These are phyloP conservation scores for Mesotaenium endlicherianum DNA, from an alignment of 139 green algal species.

Conservation along the genomic window DNA sequence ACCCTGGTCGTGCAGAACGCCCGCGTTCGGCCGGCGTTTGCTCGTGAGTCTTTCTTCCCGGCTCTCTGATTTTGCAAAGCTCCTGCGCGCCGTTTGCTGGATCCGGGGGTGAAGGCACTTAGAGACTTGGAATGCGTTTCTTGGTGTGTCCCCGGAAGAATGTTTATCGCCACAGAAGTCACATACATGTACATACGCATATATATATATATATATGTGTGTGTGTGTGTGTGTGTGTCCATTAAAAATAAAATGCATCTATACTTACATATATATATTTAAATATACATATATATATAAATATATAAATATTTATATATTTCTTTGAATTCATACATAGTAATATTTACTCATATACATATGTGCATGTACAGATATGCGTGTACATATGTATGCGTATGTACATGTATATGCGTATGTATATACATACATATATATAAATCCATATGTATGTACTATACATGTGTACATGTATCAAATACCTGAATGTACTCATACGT, in stretches of 20 bases:
- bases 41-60: too few species aligned
- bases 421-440: conserved; percentile 8
- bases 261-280: conserved; percentile 5
- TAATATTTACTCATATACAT: conserved; percentile 2
- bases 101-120: too few species aligned
- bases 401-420: background rate
- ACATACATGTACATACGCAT: background rate
- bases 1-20: too few species aligned
- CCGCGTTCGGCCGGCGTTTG: too few species aligned
- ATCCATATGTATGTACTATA: background rate
- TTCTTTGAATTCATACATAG: background rate
- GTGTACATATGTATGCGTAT: background rate
- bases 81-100: too few species aligned
- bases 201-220: conserved; percentile 8
- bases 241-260: background rate
- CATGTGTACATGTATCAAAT: too few species aligned
- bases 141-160: too few species aligned
- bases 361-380: background rate
- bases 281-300: conserved; percentile 5
- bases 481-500: background rate
- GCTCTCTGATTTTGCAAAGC: too few species aligned
- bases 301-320: conserved; percentile 9
- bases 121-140: too few species aligned
- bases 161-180: too few species aligned
- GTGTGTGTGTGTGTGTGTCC: background rate